These are phyloP conservation scores for Rhodosporidiobolus sp. DNA, from an alignment of 768 basidiomycete genomes.

Conservation along the genomic window DNA sequence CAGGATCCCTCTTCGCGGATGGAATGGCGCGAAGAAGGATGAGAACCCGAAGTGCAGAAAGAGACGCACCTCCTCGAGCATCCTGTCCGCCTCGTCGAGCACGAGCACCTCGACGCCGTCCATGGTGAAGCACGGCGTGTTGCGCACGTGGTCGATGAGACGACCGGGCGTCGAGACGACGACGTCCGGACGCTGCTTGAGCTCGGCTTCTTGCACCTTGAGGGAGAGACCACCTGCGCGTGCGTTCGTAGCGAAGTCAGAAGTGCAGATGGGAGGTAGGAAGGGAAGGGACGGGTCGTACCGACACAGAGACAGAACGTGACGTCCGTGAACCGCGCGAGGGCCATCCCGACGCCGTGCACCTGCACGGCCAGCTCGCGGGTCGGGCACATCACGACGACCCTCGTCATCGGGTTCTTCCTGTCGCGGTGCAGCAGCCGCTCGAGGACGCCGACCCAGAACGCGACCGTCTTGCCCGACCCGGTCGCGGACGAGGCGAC, in stretches of 20 bases:
- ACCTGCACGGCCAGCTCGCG: conserved; percentile 95
- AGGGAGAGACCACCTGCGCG: conserved; percentile 81
- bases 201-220: conserved; percentile 80
- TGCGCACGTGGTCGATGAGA: conserved; percentile 93
- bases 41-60: background rate
- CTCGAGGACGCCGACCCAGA: conserved; percentile 87
- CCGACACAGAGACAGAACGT: conserved; percentile 89
- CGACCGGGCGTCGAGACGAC: conserved; percentile 96
- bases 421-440: conserved; percentile 87
- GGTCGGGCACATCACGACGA: conserved; percentile 88
- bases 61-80: conserved; percentile 59
- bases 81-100: conserved; percentile 95
- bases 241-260: no score
- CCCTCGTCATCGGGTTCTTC: conserved; percentile 80
- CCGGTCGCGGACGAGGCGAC: conserved; percentile 95
- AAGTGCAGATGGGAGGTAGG: background rate
- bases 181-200: conserved; percentile 85
- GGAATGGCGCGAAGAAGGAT: no score
- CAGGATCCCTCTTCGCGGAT: background rate
- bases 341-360: conserved; percentile 79
- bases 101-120: conserved; percentile 90
- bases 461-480: conserved; percentile 97
- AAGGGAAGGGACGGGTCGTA: conserved; percentile 46
- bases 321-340: conserved; percentile 83
- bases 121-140: conserved; percentile 86